Evolutionary conservation across 2,329 filamentous ascomycete species (phyloP), one percentile per base, ranked within the genome.

Genomic region (Alternaria infectoria): DNA sequence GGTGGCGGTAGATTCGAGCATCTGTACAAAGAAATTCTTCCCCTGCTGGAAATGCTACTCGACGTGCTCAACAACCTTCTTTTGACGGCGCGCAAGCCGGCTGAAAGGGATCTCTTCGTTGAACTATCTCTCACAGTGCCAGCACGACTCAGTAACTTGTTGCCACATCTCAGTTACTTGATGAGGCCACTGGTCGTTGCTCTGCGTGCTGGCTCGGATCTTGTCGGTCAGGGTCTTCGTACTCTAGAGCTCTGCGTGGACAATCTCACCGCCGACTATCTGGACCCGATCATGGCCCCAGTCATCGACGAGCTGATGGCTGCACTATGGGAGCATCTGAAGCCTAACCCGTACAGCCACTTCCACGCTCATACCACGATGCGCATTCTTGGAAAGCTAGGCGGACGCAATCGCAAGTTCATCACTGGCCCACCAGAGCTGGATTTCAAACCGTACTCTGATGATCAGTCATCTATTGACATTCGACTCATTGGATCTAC

Each of bases 281-380:
- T 99, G 13, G 96, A 99, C 72, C 96, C 96, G 0, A 98, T 99
- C 73, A 99, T 99, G 95, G 93, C 95, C 3, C 96, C 96, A 0
- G 96, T 98, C 25, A 98, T 99, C 79, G 95, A 99, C 73, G 96
- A 99, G 76, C 85, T 99, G 47, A 99, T 99, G 96, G 96, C 93
- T 50, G 95, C 95, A 1, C 85, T 99, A 1, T 99, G 97, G 86
- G 94, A 97, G 67, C 96, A 99, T 78, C 86, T 99, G 45, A 92
- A 91, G 72, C 96, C 96, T 8, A 91, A 94, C 66, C 96, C 96
- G 0, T 97, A 99, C 79, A 97, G 92, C 73, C 96, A 99, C 79
- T 97, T 97, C 80, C 95, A 98, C 76, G 93, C 96, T 0, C 96
- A 99, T 77, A 98, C 96, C 0, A 98, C 96, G 0, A 97, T 99